Evolutionary conservation across 306 rosid genomes (phyloP).

Genomic region (Coriaria nepalensis): DNA sequence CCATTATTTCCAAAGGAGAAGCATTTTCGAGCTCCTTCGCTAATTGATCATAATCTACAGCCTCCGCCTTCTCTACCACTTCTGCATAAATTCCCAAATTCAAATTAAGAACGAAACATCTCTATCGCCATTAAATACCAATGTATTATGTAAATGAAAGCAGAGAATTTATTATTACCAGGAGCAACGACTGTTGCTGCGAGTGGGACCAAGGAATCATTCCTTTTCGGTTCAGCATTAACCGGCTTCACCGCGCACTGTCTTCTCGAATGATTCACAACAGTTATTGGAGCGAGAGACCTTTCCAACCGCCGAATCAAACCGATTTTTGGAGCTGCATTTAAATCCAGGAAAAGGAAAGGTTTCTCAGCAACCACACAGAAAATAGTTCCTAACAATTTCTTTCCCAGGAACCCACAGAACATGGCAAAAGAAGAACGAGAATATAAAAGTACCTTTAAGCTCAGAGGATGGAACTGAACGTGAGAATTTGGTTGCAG

Average conservation of each 20-base stretch:
- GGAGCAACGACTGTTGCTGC: conserved; percentile 35
- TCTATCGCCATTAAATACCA: conserved; percentile 1
- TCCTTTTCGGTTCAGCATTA: conserved; percentile 36
- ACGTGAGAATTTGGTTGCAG: conserved; percentile 22
- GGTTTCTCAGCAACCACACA: neutral
- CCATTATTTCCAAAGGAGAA: conserved; percentile 74
- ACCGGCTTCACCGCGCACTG: conserved; percentile 27
- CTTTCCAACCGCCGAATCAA: conserved; percentile 24
- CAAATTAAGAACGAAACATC: neutral
- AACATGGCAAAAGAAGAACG: neutral
- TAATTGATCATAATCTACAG: conserved; percentile 29
- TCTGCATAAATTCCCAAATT: conserved; percentile 30
- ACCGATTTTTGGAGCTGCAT: conserved; percentile 44
- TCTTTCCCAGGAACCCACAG: neutral
- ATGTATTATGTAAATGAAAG: neutral
- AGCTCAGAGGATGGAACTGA: conserved; percentile 26
- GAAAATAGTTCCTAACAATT: neutral
- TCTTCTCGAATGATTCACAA: conserved; percentile 21
- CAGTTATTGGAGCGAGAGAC: conserved; percentile 11
- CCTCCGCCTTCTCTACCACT: conserved; percentile 37
- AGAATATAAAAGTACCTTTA: conserved; percentile 28
- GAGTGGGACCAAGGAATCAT: conserved; percentile 30
- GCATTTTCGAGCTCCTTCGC: conserved; percentile 47
- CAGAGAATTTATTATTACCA: conserved; percentile 21
- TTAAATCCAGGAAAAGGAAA: neutral